These are phyloP conservation scores for Peterozyma xylosa DNA, from an alignment of 805 yeast species.

Conservation along the genomic window DNA sequence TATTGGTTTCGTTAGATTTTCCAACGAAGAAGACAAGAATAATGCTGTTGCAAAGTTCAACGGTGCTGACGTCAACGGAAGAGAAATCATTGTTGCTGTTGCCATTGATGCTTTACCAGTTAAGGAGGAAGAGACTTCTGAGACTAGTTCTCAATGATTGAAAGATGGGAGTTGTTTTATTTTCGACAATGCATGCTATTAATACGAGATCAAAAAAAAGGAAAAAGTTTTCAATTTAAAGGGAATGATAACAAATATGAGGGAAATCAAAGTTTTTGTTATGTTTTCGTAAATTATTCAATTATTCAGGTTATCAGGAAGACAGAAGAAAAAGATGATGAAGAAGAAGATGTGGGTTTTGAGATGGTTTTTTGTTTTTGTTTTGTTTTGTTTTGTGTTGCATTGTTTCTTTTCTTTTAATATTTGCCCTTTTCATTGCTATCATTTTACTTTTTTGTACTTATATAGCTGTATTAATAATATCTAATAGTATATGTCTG, in stretches of 20 bases:
- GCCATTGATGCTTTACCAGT: slow-evolving; percentile 55
- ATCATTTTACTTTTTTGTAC: too few relatives aligned
- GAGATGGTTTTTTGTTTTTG: not conserved
- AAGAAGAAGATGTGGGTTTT: too few relatives aligned
- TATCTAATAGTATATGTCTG: too few relatives aligned
- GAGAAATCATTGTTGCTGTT: slow-evolving; percentile 57
- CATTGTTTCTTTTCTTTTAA: slow-evolving; percentile 6
- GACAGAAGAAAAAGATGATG: too few relatives aligned
- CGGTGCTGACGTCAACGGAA: slow-evolving; percentile 60
- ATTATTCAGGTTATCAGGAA: too few relatives aligned
- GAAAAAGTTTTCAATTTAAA: slow-evolving; percentile 1
- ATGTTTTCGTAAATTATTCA: too few relatives aligned
- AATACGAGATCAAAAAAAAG: slow-evolving; percentile 8
- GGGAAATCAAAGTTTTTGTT: too few relatives aligned
- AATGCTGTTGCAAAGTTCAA: slow-evolving; percentile 53
- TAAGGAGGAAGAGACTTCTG: slow-evolving; percentile 17
- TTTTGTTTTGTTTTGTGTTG: not conserved
- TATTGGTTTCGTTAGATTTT: slow-evolving; percentile 54
- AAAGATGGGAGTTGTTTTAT: not conserved
- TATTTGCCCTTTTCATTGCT: not conserved
- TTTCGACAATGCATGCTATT: slow-evolving; percentile 1
- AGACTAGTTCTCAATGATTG: not conserved
- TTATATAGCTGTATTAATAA: too few relatives aligned
- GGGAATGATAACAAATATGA: not conserved
- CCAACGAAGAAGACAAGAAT: slow-evolving; percentile 36